phyloP scores from a whole-genome alignment of 176 grass and related monocot species.

The Rhynchospora pubera region DNA sequence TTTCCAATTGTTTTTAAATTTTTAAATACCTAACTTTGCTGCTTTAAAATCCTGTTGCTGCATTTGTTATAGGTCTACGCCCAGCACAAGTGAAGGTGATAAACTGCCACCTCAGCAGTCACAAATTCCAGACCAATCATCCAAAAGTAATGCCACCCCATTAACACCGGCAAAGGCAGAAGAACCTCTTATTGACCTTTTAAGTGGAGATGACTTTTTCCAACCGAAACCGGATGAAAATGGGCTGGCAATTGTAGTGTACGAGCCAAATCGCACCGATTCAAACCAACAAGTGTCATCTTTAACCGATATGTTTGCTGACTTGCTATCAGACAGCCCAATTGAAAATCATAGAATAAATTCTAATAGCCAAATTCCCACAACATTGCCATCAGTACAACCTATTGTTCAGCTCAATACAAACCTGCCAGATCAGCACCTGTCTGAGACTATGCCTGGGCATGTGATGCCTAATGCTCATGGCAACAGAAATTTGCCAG shows the following conservation, averaged over 20 bases:
- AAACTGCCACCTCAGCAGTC: constrained; percentile 38
- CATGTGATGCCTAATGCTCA: constrained; percentile 25
- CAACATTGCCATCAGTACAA: constrained; percentile 27
- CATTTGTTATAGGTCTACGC: constrained; percentile 18
- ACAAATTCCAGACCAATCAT: constrained; percentile 35
- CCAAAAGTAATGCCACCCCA: constrained; percentile 22
- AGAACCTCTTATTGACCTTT: constrained; percentile 56
- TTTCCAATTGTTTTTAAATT: background rate
- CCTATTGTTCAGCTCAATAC: background rate
- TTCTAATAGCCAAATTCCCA: constrained; percentile 6
- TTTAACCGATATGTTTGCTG: constrained; percentile 63
- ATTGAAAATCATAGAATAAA: constrained; percentile 6
- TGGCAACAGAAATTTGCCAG: constrained; percentile 27
- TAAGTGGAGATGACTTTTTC: constrained; percentile 62
- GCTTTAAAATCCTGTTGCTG: background rate
- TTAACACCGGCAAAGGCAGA: constrained; percentile 16
- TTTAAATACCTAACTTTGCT: background rate
- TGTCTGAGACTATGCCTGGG: background rate
- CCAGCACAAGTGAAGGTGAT: constrained; percentile 34
- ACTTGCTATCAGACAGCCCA: background rate
- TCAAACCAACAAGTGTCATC: constrained; percentile 36
- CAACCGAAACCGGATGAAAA: constrained; percentile 48
- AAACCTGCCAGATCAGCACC: background rate
- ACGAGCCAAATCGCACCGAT: constrained; percentile 15
- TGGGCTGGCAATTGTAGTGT: constrained; percentile 40